Evolutionary conservation across 2,329 filamentous ascomycete genomes (phyloP).

Genomic region (Diaporthe amygdali): DNA sequence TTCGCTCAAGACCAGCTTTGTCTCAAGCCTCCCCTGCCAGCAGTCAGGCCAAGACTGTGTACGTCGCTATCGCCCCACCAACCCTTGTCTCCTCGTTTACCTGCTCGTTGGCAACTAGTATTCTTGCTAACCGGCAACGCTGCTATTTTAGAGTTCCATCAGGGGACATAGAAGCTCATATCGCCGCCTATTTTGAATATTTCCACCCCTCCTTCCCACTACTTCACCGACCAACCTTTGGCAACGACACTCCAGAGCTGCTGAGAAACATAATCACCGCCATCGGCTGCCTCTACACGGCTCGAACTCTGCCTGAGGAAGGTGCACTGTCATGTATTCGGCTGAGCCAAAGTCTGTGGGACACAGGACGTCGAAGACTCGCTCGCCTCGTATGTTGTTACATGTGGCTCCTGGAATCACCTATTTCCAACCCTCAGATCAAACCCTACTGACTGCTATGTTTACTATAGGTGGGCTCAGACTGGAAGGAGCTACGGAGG

Average conservation of each 20-base stretch:
- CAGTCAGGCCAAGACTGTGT: background rate
- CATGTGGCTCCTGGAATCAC: no score
- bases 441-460: background rate
- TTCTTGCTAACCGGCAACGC: no score
- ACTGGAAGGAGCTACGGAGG: slow-evolving; percentile 31
- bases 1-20: background rate
- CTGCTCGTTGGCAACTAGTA: no score
- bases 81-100: background rate
- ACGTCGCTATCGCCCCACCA: background rate
- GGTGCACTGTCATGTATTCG: slow-evolving; percentile 11
- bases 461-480: slow-evolving; percentile 28
- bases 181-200: slow-evolving; percentile 30
- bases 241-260: slow-evolving; percentile 9
- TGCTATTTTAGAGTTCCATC: background rate
- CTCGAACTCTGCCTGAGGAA: slow-evolving; percentile 18
- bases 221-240: slow-evolving; percentile 28
- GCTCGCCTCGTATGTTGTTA: slow-evolving; percentile 15
- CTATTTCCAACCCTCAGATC: no score
- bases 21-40: background rate
- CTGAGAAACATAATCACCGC: slow-evolving; percentile 27
- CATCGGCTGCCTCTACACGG: slow-evolving; percentile 30
- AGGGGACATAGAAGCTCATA: background rate
- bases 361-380: slow-evolving; percentile 25
- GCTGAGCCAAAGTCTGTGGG: slow-evolving; percentile 28
- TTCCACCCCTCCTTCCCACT: slow-evolving; percentile 32